phyloP scores from a whole-genome alignment of 2,329 filamentous ascomycete species.

The Phialemoniopsis sp. region DNA sequence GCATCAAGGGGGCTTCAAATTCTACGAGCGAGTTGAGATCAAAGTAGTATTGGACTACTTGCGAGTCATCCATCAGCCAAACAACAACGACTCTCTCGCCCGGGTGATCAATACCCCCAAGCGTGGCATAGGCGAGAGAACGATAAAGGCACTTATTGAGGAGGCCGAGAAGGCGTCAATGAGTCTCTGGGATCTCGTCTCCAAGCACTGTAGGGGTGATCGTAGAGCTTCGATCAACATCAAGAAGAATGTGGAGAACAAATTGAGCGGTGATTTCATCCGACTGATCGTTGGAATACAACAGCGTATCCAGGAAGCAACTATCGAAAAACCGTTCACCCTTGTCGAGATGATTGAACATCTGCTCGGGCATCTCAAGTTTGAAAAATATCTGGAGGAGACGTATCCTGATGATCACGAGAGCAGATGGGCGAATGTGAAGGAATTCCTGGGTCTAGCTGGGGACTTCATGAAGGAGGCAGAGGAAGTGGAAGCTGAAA shows the following conservation, averaged over 20 bases:
- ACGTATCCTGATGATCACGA: slow-evolving; percentile 73
- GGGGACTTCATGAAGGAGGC: slow-evolving; percentile 59
- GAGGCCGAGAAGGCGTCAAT: slow-evolving; percentile 69
- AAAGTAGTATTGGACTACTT: slow-evolving; percentile 86
- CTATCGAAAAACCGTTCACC: slow-evolving; percentile 20
- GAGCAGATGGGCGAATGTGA: slow-evolving; percentile 79
- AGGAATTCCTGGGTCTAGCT: slow-evolving; percentile 80
- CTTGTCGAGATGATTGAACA: slow-evolving; percentile 47
- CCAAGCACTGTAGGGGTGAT: slow-evolving; percentile 46
- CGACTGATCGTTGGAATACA: slow-evolving; percentile 32
- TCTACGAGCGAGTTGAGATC: slow-evolving; percentile 89
- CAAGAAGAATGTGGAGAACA: slow-evolving; percentile 46
- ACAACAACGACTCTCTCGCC: slow-evolving; percentile 81
- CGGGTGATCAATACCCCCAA: slow-evolving; percentile 82
- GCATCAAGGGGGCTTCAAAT: slow-evolving; percentile 63
- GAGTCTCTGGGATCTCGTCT: slow-evolving; percentile 72
- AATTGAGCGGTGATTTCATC: slow-evolving; percentile 46
- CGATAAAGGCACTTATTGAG: slow-evolving; percentile 68
- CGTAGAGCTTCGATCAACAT: slow-evolving; percentile 44
- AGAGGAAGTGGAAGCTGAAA: slow-evolving; percentile 48
- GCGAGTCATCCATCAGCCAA: slow-evolving; percentile 75
- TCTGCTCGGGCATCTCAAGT: slow-evolving; percentile 61
- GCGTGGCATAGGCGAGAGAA: slow-evolving; percentile 75
- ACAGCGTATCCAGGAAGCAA: slow-evolving; percentile 21
- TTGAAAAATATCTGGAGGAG: slow-evolving; percentile 69